Base-by-base conservation (phyloP, 805 yeast species). In the Scheffersomyces lignosus region DNA sequence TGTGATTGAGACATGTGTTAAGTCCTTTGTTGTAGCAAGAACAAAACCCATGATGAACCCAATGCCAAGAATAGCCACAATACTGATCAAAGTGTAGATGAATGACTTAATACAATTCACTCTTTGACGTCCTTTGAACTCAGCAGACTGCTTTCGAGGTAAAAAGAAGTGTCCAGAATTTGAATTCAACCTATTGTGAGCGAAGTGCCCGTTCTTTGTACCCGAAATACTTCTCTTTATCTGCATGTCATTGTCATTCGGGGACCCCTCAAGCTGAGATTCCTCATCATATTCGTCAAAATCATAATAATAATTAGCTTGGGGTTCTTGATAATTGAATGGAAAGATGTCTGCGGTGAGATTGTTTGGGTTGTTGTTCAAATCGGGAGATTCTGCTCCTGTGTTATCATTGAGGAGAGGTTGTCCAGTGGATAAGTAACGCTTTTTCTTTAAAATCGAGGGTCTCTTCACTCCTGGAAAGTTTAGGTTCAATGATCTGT, bases 11-110 rank as follows among this genome's bases (percentile, higher is more conserved):
- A 88, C 82, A 42, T 77, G 74, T 35, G 83, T 80, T 37, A 91
- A 65, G 39, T 91, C 96, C 48, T 87, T 88, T 14, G 88, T 82
- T 1, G 96, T 81, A 0, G 96, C 96, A 28, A 90, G 64, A 2
- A 89, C 64, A 53, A 90, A 87, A 0, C 98, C 98, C 51, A 83
- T 70, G 4, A 85, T 67, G 52, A 91, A 88, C 1, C 96, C 96
- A 20, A 84, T 57, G 1, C 80, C 66, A 8, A 87, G 59, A n/a
- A 87, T 67, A 10, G 74, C 56, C 12, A 77, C 46, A 2, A 77
- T 70, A 25, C 73, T 51, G 27, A 70, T 47, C 23, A 74, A 43
- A 0, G 81, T 71, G 44, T 75, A 76, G 34, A 67, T 51, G 22
- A 67, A 59, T 5, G 59, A 56, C 34, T 56, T 64, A 27, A 63